Percentiles rank a stretch among this genome's conserved stretches.
These are phyloP conservation scores for Begonia masoniana DNA, from an alignment of 306 rosid genomes.

Conservation along the genomic window DNA sequence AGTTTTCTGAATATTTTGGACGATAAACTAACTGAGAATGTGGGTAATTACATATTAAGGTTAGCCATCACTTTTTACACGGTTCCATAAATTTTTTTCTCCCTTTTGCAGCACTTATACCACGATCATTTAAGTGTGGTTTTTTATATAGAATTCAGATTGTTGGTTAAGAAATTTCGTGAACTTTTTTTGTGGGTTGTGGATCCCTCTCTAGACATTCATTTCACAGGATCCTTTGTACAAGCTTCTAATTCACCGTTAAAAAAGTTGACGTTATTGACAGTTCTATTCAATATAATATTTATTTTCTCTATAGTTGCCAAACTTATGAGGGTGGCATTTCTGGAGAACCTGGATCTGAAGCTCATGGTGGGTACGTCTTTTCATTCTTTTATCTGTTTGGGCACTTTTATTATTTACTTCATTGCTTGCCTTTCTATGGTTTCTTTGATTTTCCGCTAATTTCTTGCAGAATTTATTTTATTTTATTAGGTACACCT, in stretches of 20 bases:
- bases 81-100: too few species aligned
- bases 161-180: too few species aligned
- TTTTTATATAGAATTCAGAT: neutral
- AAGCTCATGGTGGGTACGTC: conserved; percentile 99
- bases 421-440: neutral
- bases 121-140: neutral
- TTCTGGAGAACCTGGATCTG: conserved; percentile 89
- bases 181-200: too few species aligned
- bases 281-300: too few species aligned
- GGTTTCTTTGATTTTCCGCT: neutral
- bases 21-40: conserved; percentile 55
- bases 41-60: conserved; percentile 77
- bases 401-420: neutral
- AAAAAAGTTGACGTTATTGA: too few species aligned
- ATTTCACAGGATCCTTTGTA: too few species aligned
- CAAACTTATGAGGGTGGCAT: conserved; percentile 97
- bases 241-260: too few species aligned
- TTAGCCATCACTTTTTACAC: conserved; percentile 19
- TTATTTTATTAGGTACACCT: conserved; percentile 59
- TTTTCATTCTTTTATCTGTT: conserved; percentile 1
- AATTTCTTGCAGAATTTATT: conserved; percentile 9
- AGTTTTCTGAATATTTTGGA: conserved; percentile 85
- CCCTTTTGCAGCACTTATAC: neutral
- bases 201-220: too few species aligned
- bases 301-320: conserved; percentile 45